phyloP scores from a whole-genome alignment of 2,329 filamentous ascomycete genomes.

The Penicillium frequentans region DNA sequence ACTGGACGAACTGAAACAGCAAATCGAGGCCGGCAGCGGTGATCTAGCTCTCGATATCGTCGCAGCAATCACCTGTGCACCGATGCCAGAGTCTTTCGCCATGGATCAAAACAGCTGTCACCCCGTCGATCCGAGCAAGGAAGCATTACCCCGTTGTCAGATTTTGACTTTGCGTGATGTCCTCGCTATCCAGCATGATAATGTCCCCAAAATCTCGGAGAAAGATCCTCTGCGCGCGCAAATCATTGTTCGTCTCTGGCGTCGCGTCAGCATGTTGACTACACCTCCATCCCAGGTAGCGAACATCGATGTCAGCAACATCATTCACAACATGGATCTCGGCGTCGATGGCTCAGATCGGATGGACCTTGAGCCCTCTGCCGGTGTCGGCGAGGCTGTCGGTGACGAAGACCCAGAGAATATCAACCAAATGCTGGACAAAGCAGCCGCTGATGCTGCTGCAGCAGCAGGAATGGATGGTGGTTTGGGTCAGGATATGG shows the following conservation, averaged over 20 bases:
- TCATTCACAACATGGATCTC: slow-evolving; percentile 45
- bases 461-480: slow-evolving; percentile 36
- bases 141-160: slow-evolving; percentile 32
- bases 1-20: slow-evolving; percentile 45
- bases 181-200: slow-evolving; percentile 39
- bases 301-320: slow-evolving; percentile 44
- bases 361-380: slow-evolving; percentile 33
- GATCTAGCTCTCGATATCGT: slow-evolving; percentile 46
- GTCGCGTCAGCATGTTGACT: slow-evolving; percentile 44
- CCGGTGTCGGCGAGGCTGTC: slow-evolving; percentile 11
- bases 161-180: slow-evolving; percentile 45
- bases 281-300: slow-evolving; percentile 39
- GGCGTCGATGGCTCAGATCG: slow-evolving; percentile 32
- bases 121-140: slow-evolving; percentile 33
- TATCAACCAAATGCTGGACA: slow-evolving; percentile 42
- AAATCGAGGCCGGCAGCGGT: slow-evolving; percentile 40
- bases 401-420: slow-evolving; percentile 31
- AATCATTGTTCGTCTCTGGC: slow-evolving; percentile 45
- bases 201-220: slow-evolving; percentile 42
- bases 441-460: slow-evolving; percentile 37
- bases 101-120: slow-evolving; percentile 39
- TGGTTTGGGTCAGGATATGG: slow-evolving; percentile 19
- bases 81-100: slow-evolving; percentile 40
- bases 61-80: slow-evolving; percentile 44
- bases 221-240: slow-evolving; percentile 47